These are phyloP conservation scores for Dittrichia graveolens DNA, from an alignment of 129 eudicot genomes.

Conservation along the genomic window DNA sequence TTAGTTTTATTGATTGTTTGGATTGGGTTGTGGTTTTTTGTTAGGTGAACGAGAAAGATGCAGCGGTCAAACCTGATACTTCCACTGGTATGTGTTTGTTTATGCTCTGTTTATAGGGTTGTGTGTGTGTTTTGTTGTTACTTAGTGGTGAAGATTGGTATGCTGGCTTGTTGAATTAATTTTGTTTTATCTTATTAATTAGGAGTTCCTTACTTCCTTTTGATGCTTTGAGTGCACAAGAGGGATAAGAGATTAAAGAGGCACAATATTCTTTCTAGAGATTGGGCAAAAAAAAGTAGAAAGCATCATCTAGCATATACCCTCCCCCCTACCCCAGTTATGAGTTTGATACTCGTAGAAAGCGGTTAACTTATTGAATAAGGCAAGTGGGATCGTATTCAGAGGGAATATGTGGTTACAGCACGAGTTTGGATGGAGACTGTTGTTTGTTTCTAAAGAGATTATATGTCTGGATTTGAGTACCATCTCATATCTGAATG, in stretches of 20 bases:
- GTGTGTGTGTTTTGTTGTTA: neutral
- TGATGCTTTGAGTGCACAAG: constrained; percentile 26
- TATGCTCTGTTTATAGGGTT: neutral
- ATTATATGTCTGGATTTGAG: too few species aligned
- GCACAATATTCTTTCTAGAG: neutral
- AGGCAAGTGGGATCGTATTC: constrained; percentile 2
- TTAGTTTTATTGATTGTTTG: constrained; percentile 14
- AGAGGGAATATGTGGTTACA: neutral
- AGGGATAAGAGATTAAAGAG: constrained; percentile 14
- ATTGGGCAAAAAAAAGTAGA: constrained; percentile 7
- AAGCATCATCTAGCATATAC: constrained; percentile 18
- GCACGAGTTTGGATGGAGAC: neutral
- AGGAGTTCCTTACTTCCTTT: neutral
- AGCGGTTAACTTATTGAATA: neutral
- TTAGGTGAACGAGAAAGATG: constrained; percentile 45
- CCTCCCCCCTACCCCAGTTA: neutral
- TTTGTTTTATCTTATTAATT: neutral
- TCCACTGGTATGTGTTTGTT: constrained; percentile 8
- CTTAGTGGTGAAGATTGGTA: constrained; percentile 10
- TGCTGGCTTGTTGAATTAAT: neutral
- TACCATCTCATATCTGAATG: too few species aligned
- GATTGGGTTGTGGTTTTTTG: constrained; percentile 17
- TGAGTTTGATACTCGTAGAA: neutral
- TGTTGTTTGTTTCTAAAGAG: too few species aligned
- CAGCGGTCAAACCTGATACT: constrained; percentile 36